Evolutionary conservation across 2,329 filamentous ascomycete genomes (phyloP).

Genomic region (Torrubiellomyces zombiae): DNA sequence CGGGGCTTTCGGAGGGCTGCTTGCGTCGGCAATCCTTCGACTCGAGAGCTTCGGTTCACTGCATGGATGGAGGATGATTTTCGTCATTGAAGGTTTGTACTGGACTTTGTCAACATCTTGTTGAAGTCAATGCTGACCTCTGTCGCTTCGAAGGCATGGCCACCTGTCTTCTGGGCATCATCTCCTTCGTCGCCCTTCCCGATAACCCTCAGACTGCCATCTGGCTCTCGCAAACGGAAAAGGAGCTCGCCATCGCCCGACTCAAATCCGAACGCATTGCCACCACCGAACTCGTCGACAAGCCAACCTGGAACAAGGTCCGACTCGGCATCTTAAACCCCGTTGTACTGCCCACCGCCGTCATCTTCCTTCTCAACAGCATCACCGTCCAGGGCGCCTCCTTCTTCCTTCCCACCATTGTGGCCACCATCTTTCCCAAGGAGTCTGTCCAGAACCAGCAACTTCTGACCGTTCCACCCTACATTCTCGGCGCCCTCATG

Average conservation of each 20-base stretch:
- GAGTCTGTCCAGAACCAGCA: slow-evolving; percentile 43
- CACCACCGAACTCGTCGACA: slow-evolving; percentile 38
- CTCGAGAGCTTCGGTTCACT: slow-evolving; percentile 39
- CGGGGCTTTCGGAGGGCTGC: slow-evolving; percentile 49
- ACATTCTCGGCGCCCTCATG: slow-evolving; percentile 48
- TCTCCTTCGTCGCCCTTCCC: slow-evolving; percentile 45
- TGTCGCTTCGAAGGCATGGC: slow-evolving; percentile 37
- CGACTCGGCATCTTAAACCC: slow-evolving; percentile 47
- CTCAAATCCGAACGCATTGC: slow-evolving; percentile 41
- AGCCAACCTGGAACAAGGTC: slow-evolving; percentile 41
- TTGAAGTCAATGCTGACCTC: no score
- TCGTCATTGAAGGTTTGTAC: slow-evolving; percentile 37
- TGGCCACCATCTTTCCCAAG: slow-evolving; percentile 48
- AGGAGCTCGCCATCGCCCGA: slow-evolving; percentile 42
- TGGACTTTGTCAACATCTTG: no score
- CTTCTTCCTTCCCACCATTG: slow-evolving; percentile 58
- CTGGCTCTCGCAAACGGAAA: slow-evolving; percentile 49
- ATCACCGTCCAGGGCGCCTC: slow-evolving; percentile 57
- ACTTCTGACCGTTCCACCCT: slow-evolving; percentile 53
- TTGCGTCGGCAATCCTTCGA: slow-evolving; percentile 44
- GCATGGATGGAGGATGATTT: slow-evolving; percentile 51
- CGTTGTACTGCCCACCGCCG: slow-evolving; percentile 28
- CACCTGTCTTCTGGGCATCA: slow-evolving; percentile 29
- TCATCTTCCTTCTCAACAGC: slow-evolving; percentile 48
- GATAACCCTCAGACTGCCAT: slow-evolving; percentile 47